Evolutionary conservation across 228 moss, liverwort and hornwort species (phyloP).

Genomic region (Sphagnum magellanicum): DNA sequence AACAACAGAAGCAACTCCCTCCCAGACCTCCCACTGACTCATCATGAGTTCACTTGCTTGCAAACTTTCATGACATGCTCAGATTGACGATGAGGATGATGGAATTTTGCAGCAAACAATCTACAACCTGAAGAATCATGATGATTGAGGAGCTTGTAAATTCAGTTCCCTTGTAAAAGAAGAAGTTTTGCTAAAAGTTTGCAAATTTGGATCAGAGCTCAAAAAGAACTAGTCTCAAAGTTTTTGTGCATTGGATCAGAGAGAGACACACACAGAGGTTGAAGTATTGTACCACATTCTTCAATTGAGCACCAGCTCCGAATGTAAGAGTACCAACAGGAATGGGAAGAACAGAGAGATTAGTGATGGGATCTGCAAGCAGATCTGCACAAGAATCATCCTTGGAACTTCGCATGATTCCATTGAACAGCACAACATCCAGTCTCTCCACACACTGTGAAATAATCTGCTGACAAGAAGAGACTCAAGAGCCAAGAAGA

Average conservation of each 20-base stretch:
- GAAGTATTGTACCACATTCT: constrained; percentile 39
- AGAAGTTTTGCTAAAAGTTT: background rate
- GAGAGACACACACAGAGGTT: constrained; percentile 1
- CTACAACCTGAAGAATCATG: too few relatives aligned
- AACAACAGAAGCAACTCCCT: background rate
- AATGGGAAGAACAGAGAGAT: constrained; percentile 45
- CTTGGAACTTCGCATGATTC: constrained; percentile 30
- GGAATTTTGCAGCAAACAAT: too few relatives aligned
- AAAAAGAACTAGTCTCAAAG: background rate
- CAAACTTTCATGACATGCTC: too few relatives aligned
- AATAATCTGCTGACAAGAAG: constrained; percentile 12
- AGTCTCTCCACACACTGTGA: constrained; percentile 43
- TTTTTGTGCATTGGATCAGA: background rate
- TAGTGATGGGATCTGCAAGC: constrained; percentile 43
- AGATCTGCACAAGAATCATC: constrained; percentile 47
- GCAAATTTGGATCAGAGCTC: background rate
- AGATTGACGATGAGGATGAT: too few relatives aligned
- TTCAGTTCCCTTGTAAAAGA: background rate
- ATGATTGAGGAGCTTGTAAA: too few relatives aligned
- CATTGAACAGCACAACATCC: constrained; percentile 55
- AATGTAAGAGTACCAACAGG: constrained; percentile 41
- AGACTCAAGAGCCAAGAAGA: constrained; percentile 1
- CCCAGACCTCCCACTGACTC: too few relatives aligned
- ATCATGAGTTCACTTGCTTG: too few relatives aligned
- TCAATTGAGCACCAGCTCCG: constrained; percentile 44